A percentile compares a stretch with the other conserved stretches of the same genome.
These are phyloP conservation scores for Suhomyces wounanorum DNA, from an alignment of 1,139 yeast genomes.

Conservation along the genomic window DNA sequence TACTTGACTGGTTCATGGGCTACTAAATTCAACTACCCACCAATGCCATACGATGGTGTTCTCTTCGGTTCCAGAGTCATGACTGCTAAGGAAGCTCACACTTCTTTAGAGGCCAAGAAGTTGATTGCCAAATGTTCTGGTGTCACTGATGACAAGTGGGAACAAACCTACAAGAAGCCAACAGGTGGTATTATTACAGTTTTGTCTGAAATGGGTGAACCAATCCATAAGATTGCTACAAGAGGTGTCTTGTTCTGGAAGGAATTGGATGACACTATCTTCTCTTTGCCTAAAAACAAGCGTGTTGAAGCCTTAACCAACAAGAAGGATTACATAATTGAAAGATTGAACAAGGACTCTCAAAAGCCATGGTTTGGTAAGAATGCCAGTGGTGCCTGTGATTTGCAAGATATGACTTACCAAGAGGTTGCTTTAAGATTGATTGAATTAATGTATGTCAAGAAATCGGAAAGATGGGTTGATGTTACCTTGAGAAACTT, in stretches of 20 bases:
- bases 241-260: constrained; percentile 98
- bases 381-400: constrained; percentile 78
- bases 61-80: constrained; percentile 94
- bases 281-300: constrained; percentile 88
- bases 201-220: constrained; percentile 99
- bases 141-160: constrained; percentile 89
- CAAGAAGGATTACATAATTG: constrained; percentile 85
- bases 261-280: constrained; percentile 92
- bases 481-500: constrained; percentile 85
- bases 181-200: constrained; percentile 97
- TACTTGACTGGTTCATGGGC: constrained; percentile 98
- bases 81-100: constrained; percentile 95
- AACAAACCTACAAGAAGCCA: constrained; percentile 87
- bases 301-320: constrained; percentile 76
- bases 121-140: constrained; percentile 91
- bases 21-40: constrained; percentile 78
- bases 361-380: constrained; percentile 97
- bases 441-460: constrained; percentile 85
- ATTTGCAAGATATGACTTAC: constrained; percentile 94
- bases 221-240: constrained; percentile 97
- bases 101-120: constrained; percentile 90
- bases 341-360: constrained; percentile 85
- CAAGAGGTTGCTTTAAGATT: constrained; percentile 86
- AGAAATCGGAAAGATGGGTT: constrained; percentile 83
- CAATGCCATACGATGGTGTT: constrained; percentile 99